A percentile compares a stretch with the other conserved stretches of the same genome.
Conservation (phyloP, 176 grass and related monocot genomes). For the Poa annua region DNA sequence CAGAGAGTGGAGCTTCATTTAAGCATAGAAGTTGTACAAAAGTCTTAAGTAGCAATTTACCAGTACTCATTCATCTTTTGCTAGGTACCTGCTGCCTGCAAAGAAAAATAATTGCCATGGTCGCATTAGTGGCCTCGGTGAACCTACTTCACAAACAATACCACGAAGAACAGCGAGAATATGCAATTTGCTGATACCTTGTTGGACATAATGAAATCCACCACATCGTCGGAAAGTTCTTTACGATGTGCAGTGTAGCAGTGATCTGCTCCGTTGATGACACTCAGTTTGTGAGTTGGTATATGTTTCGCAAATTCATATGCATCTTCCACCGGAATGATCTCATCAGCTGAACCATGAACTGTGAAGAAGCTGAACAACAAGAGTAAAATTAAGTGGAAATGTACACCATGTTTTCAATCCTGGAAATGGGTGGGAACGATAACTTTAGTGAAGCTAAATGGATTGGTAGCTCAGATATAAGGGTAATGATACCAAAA, state of each 20-base stretch:
- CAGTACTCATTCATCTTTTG: constrained; percentile 13
- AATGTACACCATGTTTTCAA: background rate
- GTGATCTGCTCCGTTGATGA: constrained; percentile 88
- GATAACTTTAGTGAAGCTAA: constrained; percentile 9
- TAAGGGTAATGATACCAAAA: background rate
- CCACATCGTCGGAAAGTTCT: constrained; percentile 57
- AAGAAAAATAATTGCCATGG: background rate
- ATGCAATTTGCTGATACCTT: constrained; percentile 27
- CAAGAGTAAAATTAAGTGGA: constrained; percentile 4
- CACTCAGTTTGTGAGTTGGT: constrained; percentile 68
- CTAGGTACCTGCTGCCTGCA: constrained; percentile 20
- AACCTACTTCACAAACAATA: background rate
- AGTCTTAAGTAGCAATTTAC: background rate
- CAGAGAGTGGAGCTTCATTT: background rate
- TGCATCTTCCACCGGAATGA: constrained; percentile 81
- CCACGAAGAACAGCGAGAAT: background rate
- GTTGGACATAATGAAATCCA: constrained; percentile 54
- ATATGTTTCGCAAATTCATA: constrained; percentile 80
- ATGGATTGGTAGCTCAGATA: background rate
- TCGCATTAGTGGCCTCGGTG: background rate
- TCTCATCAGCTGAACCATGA: constrained; percentile 80
- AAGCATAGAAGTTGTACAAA: background rate
- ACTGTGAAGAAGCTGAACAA: constrained; percentile 69
- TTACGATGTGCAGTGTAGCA: constrained; percentile 71
- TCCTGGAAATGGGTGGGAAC: background rate